A percentile compares a stretch with the other conserved stretches of the same genome.
phyloP scores from a whole-genome alignment of 2,329 filamentous ascomycete genomes.

The Colletotrichum sp. region DNA sequence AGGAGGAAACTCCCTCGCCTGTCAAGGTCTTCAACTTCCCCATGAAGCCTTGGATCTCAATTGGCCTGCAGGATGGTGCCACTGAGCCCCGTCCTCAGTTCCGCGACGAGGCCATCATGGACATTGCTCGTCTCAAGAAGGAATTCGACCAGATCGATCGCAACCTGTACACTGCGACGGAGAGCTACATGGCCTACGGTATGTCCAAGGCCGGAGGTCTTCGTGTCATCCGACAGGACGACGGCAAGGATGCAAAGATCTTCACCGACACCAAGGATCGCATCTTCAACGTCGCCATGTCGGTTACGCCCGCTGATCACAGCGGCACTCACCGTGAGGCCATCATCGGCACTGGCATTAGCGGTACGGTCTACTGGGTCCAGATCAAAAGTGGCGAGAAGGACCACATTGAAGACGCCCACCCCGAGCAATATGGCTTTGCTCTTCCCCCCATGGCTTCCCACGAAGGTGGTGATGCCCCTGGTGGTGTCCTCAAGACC shows the following conservation, averaged over 20 bases:
- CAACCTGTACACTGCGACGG: conserved; percentile 86
- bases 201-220: conserved; percentile 93
- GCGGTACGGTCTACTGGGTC: conserved; percentile 96
- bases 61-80: conserved; percentile 69
- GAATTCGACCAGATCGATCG: conserved; percentile 98
- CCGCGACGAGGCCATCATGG: conserved; percentile 81
- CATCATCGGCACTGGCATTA: conserved; percentile 90
- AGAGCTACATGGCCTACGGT: conserved; percentile 91
- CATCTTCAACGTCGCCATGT: conserved; percentile 91
- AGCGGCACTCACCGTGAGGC: conserved; percentile 70
- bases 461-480: conserved; percentile 89
- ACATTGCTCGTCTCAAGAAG: conserved; percentile 94
- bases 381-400: conserved; percentile 77
- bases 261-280: conserved; percentile 92
- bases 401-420: conserved; percentile 78
- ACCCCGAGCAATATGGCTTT: conserved; percentile 85
- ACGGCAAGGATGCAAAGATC: conserved; percentile 88
- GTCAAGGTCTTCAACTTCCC: conserved; percentile 94
- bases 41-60: conserved; percentile 94
- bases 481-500: conserved; percentile 93
- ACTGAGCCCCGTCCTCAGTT: conserved; percentile 66
- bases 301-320: conserved; percentile 65
- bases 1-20: conserved; percentile 67
- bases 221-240: conserved; percentile 91
- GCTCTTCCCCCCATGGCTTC: conserved; percentile 85